Base-by-base conservation (phyloP, 2,329 filamentous ascomycete species). In the Botrytis squamosa region DNA sequence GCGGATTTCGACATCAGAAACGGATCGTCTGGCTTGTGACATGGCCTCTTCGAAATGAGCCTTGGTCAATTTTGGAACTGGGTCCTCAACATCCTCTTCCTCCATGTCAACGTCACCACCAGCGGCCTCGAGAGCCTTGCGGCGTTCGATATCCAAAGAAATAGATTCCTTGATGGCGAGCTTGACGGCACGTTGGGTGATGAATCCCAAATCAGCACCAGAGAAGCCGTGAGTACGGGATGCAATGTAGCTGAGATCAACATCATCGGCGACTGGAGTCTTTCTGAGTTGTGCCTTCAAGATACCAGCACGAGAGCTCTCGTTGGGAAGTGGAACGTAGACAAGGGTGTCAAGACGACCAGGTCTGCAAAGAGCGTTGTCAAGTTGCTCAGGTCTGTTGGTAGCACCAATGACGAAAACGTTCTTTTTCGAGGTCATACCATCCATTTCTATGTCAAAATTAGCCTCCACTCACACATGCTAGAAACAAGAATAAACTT, bases 371-470 rank as follows among this genome's bases (percentile, higher is more conserved):
- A 99, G 89, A 79, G 96, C 96, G 83, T 96, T 96, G 84, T 99
- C 96, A 75, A 99, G 93, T 87, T 98, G 96, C 87, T 99, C 96
- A 62, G 96, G 96, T 87, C 96, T 90, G 88, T 99, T 99, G 84
- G 96, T 99, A 64, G 96, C 96, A 83, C 96, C 96, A 80, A 99
- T 99, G 78, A 99, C 96, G 85, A 99, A 99, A 77, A 99, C 96
- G 83, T 99, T 99, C 93, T 99, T 99, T 93, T 99, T 99, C 57
- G 95, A 98, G 64, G 95, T 98, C 95, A 98, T 98, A 81, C 95
- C 95, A 79, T 98, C 95, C 95, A 98, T 98, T 90, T 98, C 94
- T 92, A 76, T 36, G 44, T 65, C 18, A 71, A 57, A 63, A 80
- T 89, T 84, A 90, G 86, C 79, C 74, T 72, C 69, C 65, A 38